phyloP scores from a whole-genome alignment of 2,329 filamentous ascomycete species.

The Kalmusia sp. region DNA sequence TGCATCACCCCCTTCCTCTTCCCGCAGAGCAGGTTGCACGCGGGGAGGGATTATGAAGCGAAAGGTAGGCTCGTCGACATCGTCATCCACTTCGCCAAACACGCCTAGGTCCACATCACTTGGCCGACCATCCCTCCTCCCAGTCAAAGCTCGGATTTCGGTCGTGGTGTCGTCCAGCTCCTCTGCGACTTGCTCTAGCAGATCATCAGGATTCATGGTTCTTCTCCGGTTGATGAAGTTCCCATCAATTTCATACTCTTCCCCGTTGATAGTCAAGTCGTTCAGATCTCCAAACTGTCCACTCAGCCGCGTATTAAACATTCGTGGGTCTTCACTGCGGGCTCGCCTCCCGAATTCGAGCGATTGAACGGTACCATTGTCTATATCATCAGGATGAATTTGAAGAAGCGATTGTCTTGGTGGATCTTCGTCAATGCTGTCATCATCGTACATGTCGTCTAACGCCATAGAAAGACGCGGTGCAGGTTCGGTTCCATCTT shows the following conservation, averaged over 20 bases:
- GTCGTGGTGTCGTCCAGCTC: slow-evolving; percentile 41
- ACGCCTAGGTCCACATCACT: slow-evolving; percentile 41
- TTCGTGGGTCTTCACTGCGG: slow-evolving; percentile 48
- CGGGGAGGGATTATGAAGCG: slow-evolving; percentile 46
- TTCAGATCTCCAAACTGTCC: slow-evolving; percentile 59
- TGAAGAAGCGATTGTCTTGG: slow-evolving; percentile 47
- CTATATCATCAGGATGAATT: slow-evolving; percentile 44
- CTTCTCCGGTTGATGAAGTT: slow-evolving; percentile 44
- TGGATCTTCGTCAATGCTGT: slow-evolving; percentile 48
- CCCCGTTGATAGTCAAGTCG: slow-evolving; percentile 42
- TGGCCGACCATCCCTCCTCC: slow-evolving; percentile 32
- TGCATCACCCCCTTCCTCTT: slow-evolving; percentile 9
- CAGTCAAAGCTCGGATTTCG: slow-evolving; percentile 38
- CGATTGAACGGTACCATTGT: slow-evolving; percentile 56
- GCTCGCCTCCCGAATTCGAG: slow-evolving; percentile 55
- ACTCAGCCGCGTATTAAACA: slow-evolving; percentile 56
- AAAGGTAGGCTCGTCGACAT: slow-evolving; percentile 48
- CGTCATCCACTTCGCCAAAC: slow-evolving; percentile 42
- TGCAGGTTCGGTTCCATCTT: slow-evolving; percentile 51
- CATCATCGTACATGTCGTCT: slow-evolving; percentile 52
- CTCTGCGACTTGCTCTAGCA: slow-evolving; percentile 47
- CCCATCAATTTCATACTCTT: slow-evolving; percentile 51
- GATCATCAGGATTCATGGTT: slow-evolving; percentile 40
- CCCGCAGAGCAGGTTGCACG: slow-evolving; percentile 29
- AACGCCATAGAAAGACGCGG: slow-evolving; percentile 52